Evolutionary conservation across 306 rosid species (phyloP).

Genomic region (Phaseolus lunatus): DNA sequence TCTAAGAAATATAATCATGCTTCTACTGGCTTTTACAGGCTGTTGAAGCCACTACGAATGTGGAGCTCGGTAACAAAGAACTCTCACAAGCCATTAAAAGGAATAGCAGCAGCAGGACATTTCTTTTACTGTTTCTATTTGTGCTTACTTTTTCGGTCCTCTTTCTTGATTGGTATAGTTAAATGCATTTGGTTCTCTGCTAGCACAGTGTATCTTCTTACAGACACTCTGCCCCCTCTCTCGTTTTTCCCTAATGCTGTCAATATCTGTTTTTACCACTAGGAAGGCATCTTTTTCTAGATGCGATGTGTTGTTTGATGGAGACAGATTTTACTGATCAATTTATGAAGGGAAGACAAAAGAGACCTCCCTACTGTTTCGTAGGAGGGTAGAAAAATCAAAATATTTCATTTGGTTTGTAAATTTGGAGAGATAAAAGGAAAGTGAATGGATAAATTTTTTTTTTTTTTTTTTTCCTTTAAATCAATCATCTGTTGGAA

Average conservation of each 20-base stretch:
- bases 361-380: not conserved
- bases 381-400: not conserved
- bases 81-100: conserved; percentile 87
- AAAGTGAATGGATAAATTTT: too few relatives aligned
- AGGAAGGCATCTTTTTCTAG: conserved; percentile 28
- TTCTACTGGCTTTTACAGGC: conserved; percentile 62
- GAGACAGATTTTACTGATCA: conserved; percentile 11
- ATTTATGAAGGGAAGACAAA: conserved; percentile 36
- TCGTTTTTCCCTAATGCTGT: conserved; percentile 7
- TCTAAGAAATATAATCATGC: conserved; percentile 26
- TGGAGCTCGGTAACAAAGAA: conserved; percentile 93
- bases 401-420: not conserved
- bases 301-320: not conserved
- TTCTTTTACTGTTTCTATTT: conserved; percentile 84
- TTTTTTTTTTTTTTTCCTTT: not conserved
- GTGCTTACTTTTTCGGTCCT: conserved; percentile 83
- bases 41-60: conserved; percentile 92
- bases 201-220: conserved; percentile 24
- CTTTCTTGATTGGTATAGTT: conserved; percentile 97
- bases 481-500: not conserved
- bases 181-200: conserved; percentile 40
- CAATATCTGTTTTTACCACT: conserved; percentile 26
- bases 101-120: conserved; percentile 92
- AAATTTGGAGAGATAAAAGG: not conserved
- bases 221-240: not conserved